A percentile compares a stretch with the other conserved stretches of the same genome.
Conservation (phyloP, 2,329 filamentous ascomycete genomes). For the Nemania sp. region DNA sequence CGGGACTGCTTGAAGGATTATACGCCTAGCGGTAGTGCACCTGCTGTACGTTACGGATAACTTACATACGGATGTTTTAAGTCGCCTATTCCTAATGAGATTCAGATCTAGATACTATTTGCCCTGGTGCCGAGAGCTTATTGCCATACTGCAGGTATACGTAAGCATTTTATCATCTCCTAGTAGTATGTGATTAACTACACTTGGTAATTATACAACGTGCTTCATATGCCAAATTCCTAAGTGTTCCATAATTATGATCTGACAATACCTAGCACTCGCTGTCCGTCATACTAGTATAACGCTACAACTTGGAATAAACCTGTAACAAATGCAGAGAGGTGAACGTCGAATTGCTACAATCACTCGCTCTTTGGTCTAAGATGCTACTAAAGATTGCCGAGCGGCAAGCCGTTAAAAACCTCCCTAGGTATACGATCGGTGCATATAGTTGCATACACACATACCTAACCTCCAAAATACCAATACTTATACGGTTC, state of each 20-base stretch:
- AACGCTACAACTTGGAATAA: too few relatives aligned
- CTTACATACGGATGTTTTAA: too few relatives aligned
- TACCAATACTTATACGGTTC: conserved; percentile 17
- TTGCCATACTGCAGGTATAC: conserved; percentile 2
- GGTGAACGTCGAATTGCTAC: neutral
- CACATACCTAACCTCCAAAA: too few relatives aligned
- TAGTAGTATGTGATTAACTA: too few relatives aligned
- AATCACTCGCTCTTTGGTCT: neutral
- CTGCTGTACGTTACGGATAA: neutral
- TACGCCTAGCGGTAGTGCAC: conserved; percentile 2
- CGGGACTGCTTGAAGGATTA: conserved; percentile 15
- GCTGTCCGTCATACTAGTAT: too few relatives aligned
- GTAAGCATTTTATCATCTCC: too few relatives aligned
- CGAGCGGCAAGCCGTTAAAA: neutral
- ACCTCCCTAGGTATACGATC: conserved; percentile 11
- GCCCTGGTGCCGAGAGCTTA: too few relatives aligned
- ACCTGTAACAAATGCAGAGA: too few relatives aligned
- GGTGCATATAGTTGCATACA: conserved; percentile 4
- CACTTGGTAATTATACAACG: too few relatives aligned
- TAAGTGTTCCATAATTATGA: too few relatives aligned
- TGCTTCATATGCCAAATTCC: too few relatives aligned
- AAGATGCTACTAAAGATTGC: neutral
- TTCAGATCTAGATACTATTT: neutral
- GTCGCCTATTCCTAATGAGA: neutral
- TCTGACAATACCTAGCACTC: too few relatives aligned